Conservation (phyloP, 2,329 filamentous ascomycete species). For the Diaporthe destruens region DNA sequence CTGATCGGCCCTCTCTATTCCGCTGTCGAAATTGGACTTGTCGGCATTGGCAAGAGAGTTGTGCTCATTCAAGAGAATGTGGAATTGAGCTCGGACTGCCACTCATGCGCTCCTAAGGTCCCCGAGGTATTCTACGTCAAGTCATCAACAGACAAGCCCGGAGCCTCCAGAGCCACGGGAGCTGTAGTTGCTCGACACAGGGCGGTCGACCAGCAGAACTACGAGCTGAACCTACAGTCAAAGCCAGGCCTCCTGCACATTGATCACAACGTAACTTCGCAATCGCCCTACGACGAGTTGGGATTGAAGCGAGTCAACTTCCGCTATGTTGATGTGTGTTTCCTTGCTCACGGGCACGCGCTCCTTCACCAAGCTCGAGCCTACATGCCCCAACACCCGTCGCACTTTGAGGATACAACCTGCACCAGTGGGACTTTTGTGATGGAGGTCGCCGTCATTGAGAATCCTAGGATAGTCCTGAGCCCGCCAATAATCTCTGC, state of each 20-base stretch:
- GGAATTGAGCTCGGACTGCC: constrained; percentile 15
- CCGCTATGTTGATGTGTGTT: constrained; percentile 36
- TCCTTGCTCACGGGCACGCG: constrained; percentile 33
- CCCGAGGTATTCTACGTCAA: constrained; percentile 27
- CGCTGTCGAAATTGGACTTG: constrained; percentile 35
- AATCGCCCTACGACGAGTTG: background rate
- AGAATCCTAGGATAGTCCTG: constrained; percentile 31
- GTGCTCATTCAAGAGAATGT: constrained; percentile 19
- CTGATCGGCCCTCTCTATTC: constrained; percentile 35
- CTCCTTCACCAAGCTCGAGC: constrained; percentile 39
- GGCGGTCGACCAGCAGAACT: constrained; percentile 22
- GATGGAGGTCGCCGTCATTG: constrained; percentile 36
- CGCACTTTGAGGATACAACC: background rate
- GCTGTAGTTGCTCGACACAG: constrained; percentile 26
- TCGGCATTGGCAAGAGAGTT: constrained; percentile 6
- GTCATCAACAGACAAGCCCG: background rate
- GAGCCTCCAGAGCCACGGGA: background rate
- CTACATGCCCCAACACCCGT: constrained; percentile 30
- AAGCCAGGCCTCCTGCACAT: constrained; percentile 32
- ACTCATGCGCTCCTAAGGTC: constrained; percentile 13
- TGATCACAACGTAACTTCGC: constrained; percentile 30
- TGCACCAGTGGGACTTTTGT: constrained; percentile 29
- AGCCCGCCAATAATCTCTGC: constrained; percentile 2
- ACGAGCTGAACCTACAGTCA: background rate
- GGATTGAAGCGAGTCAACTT: background rate